Evolutionary conservation across 805 yeast genomes (phyloP).

Genomic region (Pichia ethanolica): DNA sequence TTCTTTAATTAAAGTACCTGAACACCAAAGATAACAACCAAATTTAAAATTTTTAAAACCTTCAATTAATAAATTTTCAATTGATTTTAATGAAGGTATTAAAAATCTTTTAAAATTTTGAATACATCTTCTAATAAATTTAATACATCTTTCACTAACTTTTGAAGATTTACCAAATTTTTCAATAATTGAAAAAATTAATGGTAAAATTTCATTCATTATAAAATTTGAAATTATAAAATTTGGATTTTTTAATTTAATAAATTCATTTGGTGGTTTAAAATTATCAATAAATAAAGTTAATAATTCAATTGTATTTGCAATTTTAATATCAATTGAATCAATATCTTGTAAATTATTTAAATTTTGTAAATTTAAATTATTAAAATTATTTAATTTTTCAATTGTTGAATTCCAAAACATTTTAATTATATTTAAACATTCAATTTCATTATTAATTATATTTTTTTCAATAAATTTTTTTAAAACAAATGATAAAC

Average conservation of each 20-base stretch:
- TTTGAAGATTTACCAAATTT: constrained; percentile 51
- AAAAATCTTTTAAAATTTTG: constrained; percentile 54
- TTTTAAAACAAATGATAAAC: constrained; percentile 74
- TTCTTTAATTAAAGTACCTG: constrained; percentile 74
- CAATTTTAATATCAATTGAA: constrained; percentile 39
- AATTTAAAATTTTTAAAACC: constrained; percentile 63
- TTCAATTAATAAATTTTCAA: constrained; percentile 57
- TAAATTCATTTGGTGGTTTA: constrained; percentile 37
- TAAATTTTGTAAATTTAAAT: constrained; percentile 9
- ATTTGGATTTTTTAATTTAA: constrained; percentile 3
- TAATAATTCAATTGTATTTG: constrained; percentile 68
- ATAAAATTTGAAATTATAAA: constrained; percentile 38
- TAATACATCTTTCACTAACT: constrained; percentile 69
- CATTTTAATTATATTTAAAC: constrained; percentile 45
- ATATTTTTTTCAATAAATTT: constrained; percentile 24
- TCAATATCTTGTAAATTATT: constrained; percentile 22
- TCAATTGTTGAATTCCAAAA: constrained; percentile 62
- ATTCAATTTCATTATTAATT: constrained; percentile 35
- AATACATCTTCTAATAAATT: constrained; percentile 57
- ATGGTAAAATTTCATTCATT: constrained; percentile 52
- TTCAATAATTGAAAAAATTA: constrained; percentile 39
- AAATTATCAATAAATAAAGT: constrained; percentile 53
- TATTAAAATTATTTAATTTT: constrained; percentile 28
- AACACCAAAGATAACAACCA: constrained; percentile 88
- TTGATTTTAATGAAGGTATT: constrained; percentile 50